Evolutionary conservation across 768 basidiomycete species (phyloP).

Genomic region (Terana coerulea): DNA sequence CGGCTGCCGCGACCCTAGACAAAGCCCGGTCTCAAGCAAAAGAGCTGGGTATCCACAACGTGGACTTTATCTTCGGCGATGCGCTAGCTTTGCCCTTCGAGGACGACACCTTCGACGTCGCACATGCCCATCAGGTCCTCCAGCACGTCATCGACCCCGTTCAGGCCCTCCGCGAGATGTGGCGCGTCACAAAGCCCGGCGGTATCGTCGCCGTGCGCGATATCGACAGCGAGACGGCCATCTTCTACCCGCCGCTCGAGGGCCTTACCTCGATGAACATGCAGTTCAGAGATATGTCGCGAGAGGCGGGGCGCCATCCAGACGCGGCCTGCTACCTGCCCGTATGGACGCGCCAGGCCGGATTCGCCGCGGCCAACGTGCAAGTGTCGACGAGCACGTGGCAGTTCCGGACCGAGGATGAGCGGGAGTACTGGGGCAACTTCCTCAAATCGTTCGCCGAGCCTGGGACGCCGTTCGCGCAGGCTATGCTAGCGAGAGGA

Average conservation of each 20-base stretch:
- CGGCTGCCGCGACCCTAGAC: conserved; percentile 32
- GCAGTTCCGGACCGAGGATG: conserved; percentile 33
- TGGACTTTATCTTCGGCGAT: conserved; percentile 37
- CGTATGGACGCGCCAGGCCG: conserved; percentile 36
- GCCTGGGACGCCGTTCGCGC: too few species aligned
- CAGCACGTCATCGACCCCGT: conserved; percentile 43
- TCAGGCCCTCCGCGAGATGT: conserved; percentile 41
- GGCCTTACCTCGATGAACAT: too few species aligned
- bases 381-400: conserved; percentile 27
- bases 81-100: conserved; percentile 31
- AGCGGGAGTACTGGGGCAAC: conserved; percentile 36
- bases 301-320: conserved; percentile 30
- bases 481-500: conserved; percentile 26
- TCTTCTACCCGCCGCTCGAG: neutral
- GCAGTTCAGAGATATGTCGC: too few species aligned
- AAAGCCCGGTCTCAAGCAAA: conserved; percentile 29
- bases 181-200: conserved; percentile 41
- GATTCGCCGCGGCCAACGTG: conserved; percentile 27
- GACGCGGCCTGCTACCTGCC: conserved; percentile 35
- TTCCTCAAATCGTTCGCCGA: too few species aligned
- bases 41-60: conserved; percentile 29
- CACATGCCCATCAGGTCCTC: conserved; percentile 47
- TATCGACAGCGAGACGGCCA: neutral
- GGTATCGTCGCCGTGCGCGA: conserved; percentile 42
- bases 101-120: conserved; percentile 43